Percentiles rank a stretch among this genome's conserved stretches.
phyloP scores from a whole-genome alignment of 2,329 filamentous ascomycete genomes.

The Botrytis cinerea region DNA sequence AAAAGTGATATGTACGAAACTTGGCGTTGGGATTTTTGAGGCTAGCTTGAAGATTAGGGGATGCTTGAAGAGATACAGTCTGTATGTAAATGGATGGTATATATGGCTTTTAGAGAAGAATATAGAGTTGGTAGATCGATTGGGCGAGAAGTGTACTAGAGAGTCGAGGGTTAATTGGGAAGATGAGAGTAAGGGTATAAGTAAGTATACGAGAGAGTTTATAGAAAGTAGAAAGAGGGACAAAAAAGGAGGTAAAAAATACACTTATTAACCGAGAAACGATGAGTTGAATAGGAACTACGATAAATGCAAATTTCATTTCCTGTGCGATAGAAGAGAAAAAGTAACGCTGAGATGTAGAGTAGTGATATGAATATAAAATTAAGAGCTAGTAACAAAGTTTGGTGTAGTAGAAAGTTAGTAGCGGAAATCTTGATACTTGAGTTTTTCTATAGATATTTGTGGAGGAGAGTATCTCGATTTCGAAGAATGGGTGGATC shows the following conservation, averaged over 20 bases:
- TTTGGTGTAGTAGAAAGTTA: background rate
- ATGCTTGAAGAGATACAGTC: no score
- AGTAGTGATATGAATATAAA: accelerated
- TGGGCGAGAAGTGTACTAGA: background rate
- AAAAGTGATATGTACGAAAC: background rate
- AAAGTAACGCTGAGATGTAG: no score
- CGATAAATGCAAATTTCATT: background rate
- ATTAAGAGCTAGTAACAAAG: accelerated
- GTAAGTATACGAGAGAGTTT: background rate
- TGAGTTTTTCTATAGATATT: background rate
- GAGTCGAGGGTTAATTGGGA: background rate
- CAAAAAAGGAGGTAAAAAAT: background rate
- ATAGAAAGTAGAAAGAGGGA: accelerated
- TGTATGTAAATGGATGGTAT: background rate
- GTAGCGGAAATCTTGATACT: background rate
- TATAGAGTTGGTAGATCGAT: accelerated
- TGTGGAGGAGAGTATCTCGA: no score
- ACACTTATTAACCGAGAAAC: background rate
- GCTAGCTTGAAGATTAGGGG: background rate
- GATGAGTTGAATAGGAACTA: background rate
- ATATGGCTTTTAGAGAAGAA: background rate
- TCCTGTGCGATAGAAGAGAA: background rate
- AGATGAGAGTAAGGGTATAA: no score
- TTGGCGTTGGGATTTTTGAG: no score
- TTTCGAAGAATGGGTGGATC: background rate